These are phyloP conservation scores for Zygosaccharomyces siamensis DNA, from an alignment of 805 yeast genomes.

Conservation along the genomic window DNA sequence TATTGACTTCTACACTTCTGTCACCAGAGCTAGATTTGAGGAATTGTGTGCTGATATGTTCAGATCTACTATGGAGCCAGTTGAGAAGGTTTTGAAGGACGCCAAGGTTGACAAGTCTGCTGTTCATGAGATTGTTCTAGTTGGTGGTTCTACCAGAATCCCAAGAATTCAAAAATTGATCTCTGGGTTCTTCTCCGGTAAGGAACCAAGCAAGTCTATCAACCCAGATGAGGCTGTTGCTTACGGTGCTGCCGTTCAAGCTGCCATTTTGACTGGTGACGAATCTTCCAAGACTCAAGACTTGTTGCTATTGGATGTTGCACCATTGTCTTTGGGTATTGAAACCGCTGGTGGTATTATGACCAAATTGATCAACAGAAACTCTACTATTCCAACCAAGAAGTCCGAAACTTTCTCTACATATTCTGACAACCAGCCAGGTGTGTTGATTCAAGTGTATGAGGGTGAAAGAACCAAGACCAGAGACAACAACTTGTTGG, in stretches of 20 bases:
- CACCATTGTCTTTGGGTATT: conserved; percentile 95
- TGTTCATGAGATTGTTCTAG: conserved; percentile 88
- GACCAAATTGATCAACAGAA: conserved; percentile 96
- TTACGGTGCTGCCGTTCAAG: conserved; percentile 98
- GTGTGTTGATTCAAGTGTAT: conserved; percentile 93
- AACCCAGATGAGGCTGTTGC: conserved; percentile 99
- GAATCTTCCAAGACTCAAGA: conserved; percentile 95
- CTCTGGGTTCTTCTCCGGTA: conserved; percentile 94
- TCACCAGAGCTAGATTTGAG: conserved; percentile 97
- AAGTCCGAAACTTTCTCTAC: conserved; percentile 96
- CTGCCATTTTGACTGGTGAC: conserved; percentile 94
- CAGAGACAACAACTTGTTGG: conserved; percentile 91
- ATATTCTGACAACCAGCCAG: conserved; percentile 97
- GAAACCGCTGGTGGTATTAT: conserved; percentile 99
- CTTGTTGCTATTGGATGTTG: conserved; percentile 89
- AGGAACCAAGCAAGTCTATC: conserved; percentile 93
- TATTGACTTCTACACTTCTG: conserved; percentile 90
- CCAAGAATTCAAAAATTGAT: conserved; percentile 95
- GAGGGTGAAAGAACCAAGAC: conserved; percentile 99
- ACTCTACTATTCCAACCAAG: conserved; percentile 95
- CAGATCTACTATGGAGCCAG: conserved; percentile 92
- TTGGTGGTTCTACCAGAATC: conserved; percentile 98
- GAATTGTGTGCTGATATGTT: conserved; percentile 90
- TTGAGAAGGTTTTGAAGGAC: conserved; percentile 89
- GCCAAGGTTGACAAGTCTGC: conserved; percentile 84